These are phyloP conservation scores for Schrenkiella parvula DNA, from an alignment of 345 rosid species.

Conservation along the genomic window DNA sequence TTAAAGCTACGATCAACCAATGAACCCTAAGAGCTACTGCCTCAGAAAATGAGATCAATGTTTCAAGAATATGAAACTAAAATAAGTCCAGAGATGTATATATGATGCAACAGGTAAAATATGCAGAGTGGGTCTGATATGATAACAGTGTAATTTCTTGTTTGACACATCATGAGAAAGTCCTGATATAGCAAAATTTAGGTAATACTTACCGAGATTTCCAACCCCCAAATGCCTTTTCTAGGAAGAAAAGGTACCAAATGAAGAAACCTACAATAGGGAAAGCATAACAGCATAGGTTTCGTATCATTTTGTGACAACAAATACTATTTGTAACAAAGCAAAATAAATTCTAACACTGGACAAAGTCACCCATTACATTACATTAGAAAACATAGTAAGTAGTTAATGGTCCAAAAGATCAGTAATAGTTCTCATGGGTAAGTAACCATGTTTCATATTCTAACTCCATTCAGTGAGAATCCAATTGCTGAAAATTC, in stretches of 20 bases:
- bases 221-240: slow-evolving; percentile 4
- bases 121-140: slow-evolving; percentile 15
- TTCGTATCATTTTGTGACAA: neutral
- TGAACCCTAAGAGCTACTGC: slow-evolving; percentile 16
- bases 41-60: neutral
- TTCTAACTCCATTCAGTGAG: neutral
- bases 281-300: neutral
- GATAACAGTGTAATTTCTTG: slow-evolving; percentile 21
- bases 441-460: neutral
- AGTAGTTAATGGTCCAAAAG: neutral
- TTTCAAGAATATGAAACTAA: neutral
- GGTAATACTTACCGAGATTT: slow-evolving; percentile 24
- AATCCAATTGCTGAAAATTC: slow-evolving; percentile 5
- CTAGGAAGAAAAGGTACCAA: slow-evolving; percentile 20
- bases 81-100: neutral
- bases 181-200: slow-evolving; percentile 12
- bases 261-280: slow-evolving; percentile 23
- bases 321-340: neutral
- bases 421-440: neutral
- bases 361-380: neutral
- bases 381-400: neutral
- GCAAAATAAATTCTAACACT: neutral
- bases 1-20: slow-evolving; percentile 17
- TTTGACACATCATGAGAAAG: slow-evolving; percentile 5
- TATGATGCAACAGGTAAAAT: slow-evolving; percentile 5